phyloP scores from a whole-genome alignment of 2,329 filamentous ascomycete genomes.

The Chrysosphaeria jannelii region DNA sequence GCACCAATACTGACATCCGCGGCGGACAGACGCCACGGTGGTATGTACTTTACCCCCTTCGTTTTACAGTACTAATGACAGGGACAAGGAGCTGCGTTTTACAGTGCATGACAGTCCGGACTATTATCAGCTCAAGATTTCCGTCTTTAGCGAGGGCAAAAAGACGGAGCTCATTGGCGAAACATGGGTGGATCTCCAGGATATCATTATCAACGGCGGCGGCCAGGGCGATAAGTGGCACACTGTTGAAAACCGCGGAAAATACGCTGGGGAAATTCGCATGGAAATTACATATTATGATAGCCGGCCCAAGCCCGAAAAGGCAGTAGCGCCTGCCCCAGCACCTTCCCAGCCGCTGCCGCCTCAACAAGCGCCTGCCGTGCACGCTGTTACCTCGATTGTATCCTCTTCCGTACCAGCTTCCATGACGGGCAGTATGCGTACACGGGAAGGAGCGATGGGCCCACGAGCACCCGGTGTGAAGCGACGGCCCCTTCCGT shows the following conservation, averaged over 20 bases:
- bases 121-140: constrained; percentile 85
- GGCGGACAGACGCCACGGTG: constrained; percentile 90
- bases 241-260: constrained; percentile 56
- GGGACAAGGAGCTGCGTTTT: constrained; percentile 94
- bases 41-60: constrained; percentile 19
- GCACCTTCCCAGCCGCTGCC: background rate
- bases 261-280: constrained; percentile 84
- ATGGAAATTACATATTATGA: constrained; percentile 96
- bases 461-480: constrained; percentile 11
- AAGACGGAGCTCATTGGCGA: constrained; percentile 92
- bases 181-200: constrained; percentile 58
- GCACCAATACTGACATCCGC: constrained; percentile 77
- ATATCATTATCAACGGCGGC: constrained; percentile 57
- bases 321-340: constrained; percentile 24
- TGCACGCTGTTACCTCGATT: too few relatives aligned
- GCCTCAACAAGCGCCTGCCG: too few relatives aligned
- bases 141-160: constrained; percentile 95
- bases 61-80: constrained; percentile 9
- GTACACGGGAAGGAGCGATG: constrained; percentile 14
- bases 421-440: constrained; percentile 1
- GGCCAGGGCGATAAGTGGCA: constrained; percentile 93
- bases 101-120: constrained; percentile 87
- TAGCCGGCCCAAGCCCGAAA: constrained; percentile 52
- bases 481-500: constrained; percentile 60
- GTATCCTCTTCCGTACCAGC: background rate